Conservation (phyloP, 1,139 yeast species). For the Spathaspora sp. region DNA sequence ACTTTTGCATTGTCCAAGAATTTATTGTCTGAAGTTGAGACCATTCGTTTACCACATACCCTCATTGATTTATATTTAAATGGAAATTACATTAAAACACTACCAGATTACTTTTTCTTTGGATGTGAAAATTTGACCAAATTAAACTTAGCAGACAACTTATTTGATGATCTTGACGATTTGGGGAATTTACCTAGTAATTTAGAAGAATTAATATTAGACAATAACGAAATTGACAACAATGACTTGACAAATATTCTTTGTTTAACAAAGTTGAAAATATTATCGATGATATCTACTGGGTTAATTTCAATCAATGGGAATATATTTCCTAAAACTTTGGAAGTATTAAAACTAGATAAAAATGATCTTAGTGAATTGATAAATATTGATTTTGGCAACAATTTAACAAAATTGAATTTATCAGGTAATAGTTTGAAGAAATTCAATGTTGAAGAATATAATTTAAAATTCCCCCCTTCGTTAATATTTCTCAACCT, state of each 20-base stretch:
- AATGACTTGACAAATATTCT: conserved; percentile 20
- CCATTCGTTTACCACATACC: conserved; percentile 15
- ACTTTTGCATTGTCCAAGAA: conserved; percentile 19
- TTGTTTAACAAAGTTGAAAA: conserved; percentile 15
- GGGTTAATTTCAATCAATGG: conserved; percentile 21
- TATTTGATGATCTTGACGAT: conserved; percentile 26
- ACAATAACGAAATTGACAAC: conserved; percentile 25
- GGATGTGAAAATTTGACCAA: conserved; percentile 12
- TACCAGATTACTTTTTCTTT: conserved; percentile 17
- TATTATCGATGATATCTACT: conserved; percentile 21
- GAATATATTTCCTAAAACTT: conserved; percentile 17
- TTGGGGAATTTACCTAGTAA: conserved; percentile 22
- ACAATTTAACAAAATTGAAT: conserved; percentile 14
- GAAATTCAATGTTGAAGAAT: conserved; percentile 9
- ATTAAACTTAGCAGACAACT: conserved; percentile 20
- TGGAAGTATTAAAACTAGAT: conserved; percentile 18
- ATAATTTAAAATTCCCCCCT: conserved; percentile 9
- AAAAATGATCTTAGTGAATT: conserved; percentile 21
- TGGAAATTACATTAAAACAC: conserved; percentile 17
- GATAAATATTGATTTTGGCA: conserved; percentile 15
- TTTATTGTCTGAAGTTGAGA: conserved; percentile 13
- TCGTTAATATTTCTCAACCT: conserved; percentile 14
- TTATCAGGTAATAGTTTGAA: conserved; percentile 17
- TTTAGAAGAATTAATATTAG: conserved; percentile 18
- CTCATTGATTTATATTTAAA: conserved; percentile 18